phyloP scores from a whole-genome alignment of 495 filamentous ascomycete species.

The Xanthoparmelia taractica region DNA sequence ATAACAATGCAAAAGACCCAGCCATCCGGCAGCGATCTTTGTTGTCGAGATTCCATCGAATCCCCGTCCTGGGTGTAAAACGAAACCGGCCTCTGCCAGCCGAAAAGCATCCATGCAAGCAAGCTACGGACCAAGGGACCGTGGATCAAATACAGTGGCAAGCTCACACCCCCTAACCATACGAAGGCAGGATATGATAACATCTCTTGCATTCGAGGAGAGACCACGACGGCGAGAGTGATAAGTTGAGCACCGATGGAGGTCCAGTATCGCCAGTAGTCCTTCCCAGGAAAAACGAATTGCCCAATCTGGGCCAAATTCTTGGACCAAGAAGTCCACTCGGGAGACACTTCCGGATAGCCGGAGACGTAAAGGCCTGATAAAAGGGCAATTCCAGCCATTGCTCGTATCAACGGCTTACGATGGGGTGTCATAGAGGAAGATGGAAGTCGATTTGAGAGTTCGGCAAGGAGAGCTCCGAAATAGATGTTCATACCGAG shows the following conservation, averaged over 20 bases:
- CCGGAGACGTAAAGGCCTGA: conserved; percentile 44
- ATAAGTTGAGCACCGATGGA: conserved; percentile 22
- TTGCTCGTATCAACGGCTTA: conserved; percentile 22
- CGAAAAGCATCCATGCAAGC: conserved; percentile 26
- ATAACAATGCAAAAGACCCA: conserved; percentile 17
- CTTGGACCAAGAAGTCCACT: conserved; percentile 52
- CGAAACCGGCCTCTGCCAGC: conserved; percentile 11
- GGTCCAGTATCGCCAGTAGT: conserved; percentile 21
- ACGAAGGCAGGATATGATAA: conserved; percentile 17
- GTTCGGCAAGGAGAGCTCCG: conserved; percentile 56
- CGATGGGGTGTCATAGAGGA: neutral
- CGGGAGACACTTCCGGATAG: conserved; percentile 50
- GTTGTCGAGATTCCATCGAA: conserved; percentile 5
- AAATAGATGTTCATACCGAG: conserved; percentile 20
- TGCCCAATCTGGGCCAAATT: conserved; percentile 18
- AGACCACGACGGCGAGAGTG: conserved; percentile 18
- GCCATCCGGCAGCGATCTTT: conserved; percentile 15
- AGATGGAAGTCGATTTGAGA: conserved; percentile 38
- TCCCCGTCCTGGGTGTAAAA: conserved; percentile 14
- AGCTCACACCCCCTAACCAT: conserved; percentile 24
- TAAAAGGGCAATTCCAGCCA: conserved; percentile 37
- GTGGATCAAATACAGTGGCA: conserved; percentile 27
- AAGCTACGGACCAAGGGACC: conserved; percentile 24
- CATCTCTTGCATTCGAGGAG: conserved; percentile 7
- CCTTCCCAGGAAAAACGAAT: conserved; percentile 20